phyloP scores from a whole-genome alignment of 495 filamentous ascomycete species.

The Aspergillus mulundensis region DNA sequence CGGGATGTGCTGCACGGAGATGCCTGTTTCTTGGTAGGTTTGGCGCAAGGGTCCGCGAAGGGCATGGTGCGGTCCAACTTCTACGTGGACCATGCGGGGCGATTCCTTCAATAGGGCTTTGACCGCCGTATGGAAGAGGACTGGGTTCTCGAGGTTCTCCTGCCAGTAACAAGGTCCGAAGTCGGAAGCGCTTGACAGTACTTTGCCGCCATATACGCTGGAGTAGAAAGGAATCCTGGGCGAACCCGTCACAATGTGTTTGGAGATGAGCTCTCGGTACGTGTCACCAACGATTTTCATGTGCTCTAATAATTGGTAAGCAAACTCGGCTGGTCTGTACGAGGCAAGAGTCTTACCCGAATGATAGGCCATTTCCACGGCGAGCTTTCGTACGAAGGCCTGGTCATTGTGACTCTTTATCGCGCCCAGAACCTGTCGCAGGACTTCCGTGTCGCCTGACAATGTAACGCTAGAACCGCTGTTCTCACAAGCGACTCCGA shows the following conservation, averaged over 20 bases:
- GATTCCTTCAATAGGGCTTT: background rate
- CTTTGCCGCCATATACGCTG: background rate
- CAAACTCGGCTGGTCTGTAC: constrained; percentile 11
- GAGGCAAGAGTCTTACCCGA: constrained; percentile 23
- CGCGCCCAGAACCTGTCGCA: constrained; percentile 25
- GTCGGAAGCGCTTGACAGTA: background rate
- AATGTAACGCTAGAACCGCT: constrained; percentile 31
- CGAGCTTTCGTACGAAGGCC: constrained; percentile 39
- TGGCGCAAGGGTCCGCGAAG: constrained; percentile 26
- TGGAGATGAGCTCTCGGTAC: background rate
- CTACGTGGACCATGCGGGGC: constrained; percentile 26
- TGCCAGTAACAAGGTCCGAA: background rate
- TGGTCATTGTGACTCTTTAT: too few species aligned
- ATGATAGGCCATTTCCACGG: constrained; percentile 38
- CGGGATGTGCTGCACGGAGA: constrained; percentile 25
- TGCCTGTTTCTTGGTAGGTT: background rate
- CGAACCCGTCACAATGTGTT: background rate
- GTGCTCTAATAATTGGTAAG: constrained; percentile 12
- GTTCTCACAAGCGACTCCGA: constrained; percentile 28
- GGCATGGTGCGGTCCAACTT: constrained; percentile 52
- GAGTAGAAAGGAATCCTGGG: background rate
- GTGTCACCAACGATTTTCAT: background rate
- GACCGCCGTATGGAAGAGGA: constrained; percentile 17
- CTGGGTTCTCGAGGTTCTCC: constrained; percentile 23
- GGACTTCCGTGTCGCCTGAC: constrained; percentile 29